Evolutionary conservation across 192 early-diverging fungal species (phyloP), one percentile per base, ranked within the genome.

Genomic region (Rhizophlyctis rosea): DNA sequence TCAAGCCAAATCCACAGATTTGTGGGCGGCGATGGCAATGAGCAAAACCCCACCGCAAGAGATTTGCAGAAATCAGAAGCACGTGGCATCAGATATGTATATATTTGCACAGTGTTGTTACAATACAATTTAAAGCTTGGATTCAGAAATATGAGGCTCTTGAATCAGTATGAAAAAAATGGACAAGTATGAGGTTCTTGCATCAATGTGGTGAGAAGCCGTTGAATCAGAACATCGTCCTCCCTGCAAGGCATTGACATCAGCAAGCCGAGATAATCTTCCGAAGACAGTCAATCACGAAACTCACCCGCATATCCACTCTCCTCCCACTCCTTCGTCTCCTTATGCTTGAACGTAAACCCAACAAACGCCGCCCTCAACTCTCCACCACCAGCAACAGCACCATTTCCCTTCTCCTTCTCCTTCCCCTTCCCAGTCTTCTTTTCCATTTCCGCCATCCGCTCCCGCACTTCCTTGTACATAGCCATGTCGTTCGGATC

Each of bases 401-500:
- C 56, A 5, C 53, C 75, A 27, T 61, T 61, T 21, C 36, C 50
- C 14, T 48, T 33, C 14, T 14, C 61, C 23, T n/a, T 54, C 3
- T 32, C 50, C 27, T 18, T 51, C 34, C 29, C 52, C n/a, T 29
- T 44, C 21, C 36, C 34, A n/a, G n/a, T n/a, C 35, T 57, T 58
- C n/a, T 24, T 34, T 36, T 57, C 65, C 28, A 59, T 44, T 34
- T 65, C 76, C 7, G 31, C 31, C 61, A 78, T 72, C 30, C 71
- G 50, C 35, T 79, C 69, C 48, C 64, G 53, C 9, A 84, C 77
- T 50, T 82, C 82, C 35, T 75, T 67, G 71, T 84, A 84, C 68
- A 76, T 76, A 23, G 72, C 72, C 82, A 81, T 82, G 59, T 79
- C 76, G 2, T 69, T 60, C 27, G 73, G 70, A 54, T 81, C 63